Evolutionary conservation across 306 rosid species (phyloP), one percentile per base, ranked within the genome.

Genomic region (Quercus bicolor): DNA sequence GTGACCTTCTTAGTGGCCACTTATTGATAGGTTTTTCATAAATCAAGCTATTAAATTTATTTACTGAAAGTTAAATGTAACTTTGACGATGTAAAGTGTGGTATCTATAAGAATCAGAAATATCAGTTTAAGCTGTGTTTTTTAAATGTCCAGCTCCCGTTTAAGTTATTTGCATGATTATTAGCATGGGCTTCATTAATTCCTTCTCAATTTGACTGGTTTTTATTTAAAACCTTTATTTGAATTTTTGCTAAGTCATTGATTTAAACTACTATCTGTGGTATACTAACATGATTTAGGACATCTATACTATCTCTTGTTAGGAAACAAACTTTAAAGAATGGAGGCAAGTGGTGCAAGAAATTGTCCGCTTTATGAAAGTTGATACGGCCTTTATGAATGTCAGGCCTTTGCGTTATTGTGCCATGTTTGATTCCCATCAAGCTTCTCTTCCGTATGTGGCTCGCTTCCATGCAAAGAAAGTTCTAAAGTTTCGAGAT

Each of bases 291-390:
- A 65, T 81, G 80, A 77, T 82, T 82, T 72, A 72, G 65, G 81
- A 64, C 70, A 43, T 82, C 62, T 75, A 56, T 84, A 79, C 76
- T 73, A 26, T 84, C 72, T 77, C 62, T 79, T 84, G 84, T 83
- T 88, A 96, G 99, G 94, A 87, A 65, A 93, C 97, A 56, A 92
- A 89, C 83, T 90, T 90, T 55, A 96, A 90, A 84, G 99, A 96
- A 87, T 96, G 99, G 99, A 86, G 89, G 90, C 93, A 77, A 85
- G 98, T 93, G 87, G 93, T 96, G 82, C 94, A 93, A 87, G 99
- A 96, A 89, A 90, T 93, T 90, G 89, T 76, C 62, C 91, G 93
- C 75, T 93, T 96, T 83, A 89, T 92, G 80, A 85, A 89, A 80
- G 89, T 84, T 74, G 98, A 93, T 71, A 85, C 77, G 4, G 88